These are phyloP conservation scores for Mortierella antarctica DNA, from an alignment of 192 early-diverging fungal species.

Conservation along the genomic window DNA sequence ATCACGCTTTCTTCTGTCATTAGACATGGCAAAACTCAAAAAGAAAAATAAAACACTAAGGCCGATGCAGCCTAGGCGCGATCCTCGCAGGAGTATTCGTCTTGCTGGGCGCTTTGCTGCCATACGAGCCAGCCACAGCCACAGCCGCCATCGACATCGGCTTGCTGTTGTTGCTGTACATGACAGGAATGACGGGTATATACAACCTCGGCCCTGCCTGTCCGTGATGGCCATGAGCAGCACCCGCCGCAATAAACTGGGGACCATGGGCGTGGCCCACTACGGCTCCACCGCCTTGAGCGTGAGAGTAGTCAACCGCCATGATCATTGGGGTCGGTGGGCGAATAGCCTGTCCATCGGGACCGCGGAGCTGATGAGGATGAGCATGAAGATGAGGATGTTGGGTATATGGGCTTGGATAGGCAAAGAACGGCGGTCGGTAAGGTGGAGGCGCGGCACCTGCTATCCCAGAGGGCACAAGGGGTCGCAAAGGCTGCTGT, in stretches of 20 bases:
- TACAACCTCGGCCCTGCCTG: conserved; percentile 17
- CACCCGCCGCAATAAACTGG: conserved; percentile 25
- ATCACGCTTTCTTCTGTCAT: conserved; percentile 1
- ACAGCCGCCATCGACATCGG: background rate
- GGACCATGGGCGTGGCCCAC: conserved; percentile 9
- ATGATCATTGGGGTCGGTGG: conserved; percentile 38
- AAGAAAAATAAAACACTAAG: conserved; percentile 1
- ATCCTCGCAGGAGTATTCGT: conserved; percentile 33
- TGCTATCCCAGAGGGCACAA: conserved; percentile 26
- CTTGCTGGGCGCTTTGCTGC: conserved; percentile 2
- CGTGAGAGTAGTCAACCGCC: conserved; percentile 47
- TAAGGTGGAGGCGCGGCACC: conserved; percentile 36
- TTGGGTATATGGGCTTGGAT: conserved; percentile 20
- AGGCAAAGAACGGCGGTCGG: conserved; percentile 40
- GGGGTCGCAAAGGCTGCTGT: conserved; percentile 11
- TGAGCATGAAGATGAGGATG: background rate
- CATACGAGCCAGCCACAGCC: background rate
- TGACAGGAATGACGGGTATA: conserved; percentile 51
- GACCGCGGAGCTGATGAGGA: conserved; percentile 8
- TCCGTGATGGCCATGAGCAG: background rate
- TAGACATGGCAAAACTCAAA: background rate
- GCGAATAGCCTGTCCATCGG: conserved; percentile 1
- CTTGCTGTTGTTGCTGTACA: conserved; percentile 46
- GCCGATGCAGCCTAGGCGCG: conserved; percentile 31
- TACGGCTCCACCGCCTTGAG: background rate